Evolutionary conservation across 306 rosid species (phyloP).

Genomic region (Cajanus cajan): DNA sequence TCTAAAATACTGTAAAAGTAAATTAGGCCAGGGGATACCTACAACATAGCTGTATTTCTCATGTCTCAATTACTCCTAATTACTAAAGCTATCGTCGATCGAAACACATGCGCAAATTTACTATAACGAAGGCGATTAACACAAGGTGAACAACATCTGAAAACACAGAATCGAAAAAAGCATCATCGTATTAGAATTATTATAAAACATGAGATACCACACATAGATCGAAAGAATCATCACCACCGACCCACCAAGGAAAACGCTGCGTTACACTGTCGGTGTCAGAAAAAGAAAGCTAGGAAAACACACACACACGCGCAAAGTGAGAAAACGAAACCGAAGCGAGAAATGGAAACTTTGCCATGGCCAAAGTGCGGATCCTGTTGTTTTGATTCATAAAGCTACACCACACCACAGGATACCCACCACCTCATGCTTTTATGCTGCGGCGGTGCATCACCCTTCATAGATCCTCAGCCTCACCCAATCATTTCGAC

Average conservation of each 20-base stretch:
- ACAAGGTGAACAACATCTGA: neutral
- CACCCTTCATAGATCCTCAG: slow-evolving; percentile 27
- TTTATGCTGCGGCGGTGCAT: slow-evolving; percentile 15
- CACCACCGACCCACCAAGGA: slow-evolving; percentile 16
- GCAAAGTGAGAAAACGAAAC: neutral
- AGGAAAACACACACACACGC: neutral
- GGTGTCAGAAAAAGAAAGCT: slow-evolving; percentile 27
- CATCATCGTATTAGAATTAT: neutral
- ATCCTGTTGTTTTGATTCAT: slow-evolving; percentile 31
- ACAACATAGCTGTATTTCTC: neutral
- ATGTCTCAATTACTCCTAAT: neutral
- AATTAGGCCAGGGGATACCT: neutral
- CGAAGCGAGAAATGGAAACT: slow-evolving; percentile 18
- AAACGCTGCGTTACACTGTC: slow-evolving; percentile 33
- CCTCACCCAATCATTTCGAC: neutral
- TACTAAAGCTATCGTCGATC: neutral
- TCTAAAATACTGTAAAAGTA: neutral
- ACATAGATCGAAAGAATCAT: neutral
- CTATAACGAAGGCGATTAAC: neutral
- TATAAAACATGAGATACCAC: neutral
- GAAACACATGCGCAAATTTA: neutral
- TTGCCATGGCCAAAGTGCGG: slow-evolving; percentile 30
- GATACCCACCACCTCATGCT: neutral
- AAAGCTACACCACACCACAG: neutral
- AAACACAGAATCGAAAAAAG: neutral